Evolutionary conservation across 768 basidiomycete species (phyloP), one percentile per base, ranked within the genome.

Genomic region (Galerina marginata): DNA sequence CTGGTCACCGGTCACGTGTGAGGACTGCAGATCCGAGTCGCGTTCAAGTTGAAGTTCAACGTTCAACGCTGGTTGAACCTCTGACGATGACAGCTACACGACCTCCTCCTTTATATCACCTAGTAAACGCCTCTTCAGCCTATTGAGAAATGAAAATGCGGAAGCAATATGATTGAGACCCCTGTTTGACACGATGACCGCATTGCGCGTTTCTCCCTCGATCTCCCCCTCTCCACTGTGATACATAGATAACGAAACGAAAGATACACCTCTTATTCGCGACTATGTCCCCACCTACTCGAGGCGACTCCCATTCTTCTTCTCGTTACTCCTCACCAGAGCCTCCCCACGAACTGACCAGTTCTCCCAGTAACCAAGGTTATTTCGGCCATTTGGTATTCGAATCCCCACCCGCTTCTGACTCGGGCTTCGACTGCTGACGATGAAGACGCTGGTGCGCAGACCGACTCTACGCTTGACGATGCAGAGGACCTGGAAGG

Each of bases 391-490:
- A 65, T 38, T 61, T 67, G 9, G 36, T 65, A 39, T 67, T 60
- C 58, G 69, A 72, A 23, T 71, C 72, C 10, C 66, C 72, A 2
- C 49, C 57, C 6, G 55, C 65, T 6, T 56, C 52, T 12, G 50
- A 63, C 33, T 57, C 54, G n/a, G 58, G 48, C 25, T 40, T 52
- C 4, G 42, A 47, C 29, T 33, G 58, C n/a, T 12, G 23, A 40
- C 20, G 49, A 33, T 26, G 60, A 64, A 36, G 64, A 48, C 9
- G 69, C 71, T 11, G 66, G 61, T 50, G 64, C 56, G 25, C 67
- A 65, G 9, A 75, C 73, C 37, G 72, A 77, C 46, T 66, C 72
- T 0, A 77, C 77, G 9, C 68, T 76, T 15, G 75, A 76, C 20
- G 71, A 77, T 42, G 44, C 40, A 5, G 73, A 69, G 12, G 43